Conservation (phyloP, 805 yeast genomes). For the Wickerhamomyces mucosus region DNA sequence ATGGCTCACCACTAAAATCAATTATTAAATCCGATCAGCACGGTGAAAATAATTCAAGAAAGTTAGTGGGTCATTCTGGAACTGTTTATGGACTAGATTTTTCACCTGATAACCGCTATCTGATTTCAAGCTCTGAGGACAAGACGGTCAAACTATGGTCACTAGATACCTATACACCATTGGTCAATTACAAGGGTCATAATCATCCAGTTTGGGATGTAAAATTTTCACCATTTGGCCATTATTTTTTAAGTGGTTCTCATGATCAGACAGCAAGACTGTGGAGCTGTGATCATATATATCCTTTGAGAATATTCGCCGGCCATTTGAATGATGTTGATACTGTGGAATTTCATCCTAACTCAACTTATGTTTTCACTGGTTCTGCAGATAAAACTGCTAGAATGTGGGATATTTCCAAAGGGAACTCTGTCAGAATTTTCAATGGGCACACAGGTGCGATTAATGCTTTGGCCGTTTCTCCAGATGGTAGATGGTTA, state of each 20-base stretch:
- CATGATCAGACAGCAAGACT: conserved; percentile 96
- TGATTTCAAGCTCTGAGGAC: conserved; percentile 83
- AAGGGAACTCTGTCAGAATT: conserved; percentile 83
- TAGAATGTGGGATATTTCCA: conserved; percentile 94
- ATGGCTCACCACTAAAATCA: conserved; percentile 75
- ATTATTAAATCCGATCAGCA: conserved; percentile 45
- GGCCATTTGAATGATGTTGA: conserved; percentile 97
- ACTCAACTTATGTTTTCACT: conserved; percentile 87
- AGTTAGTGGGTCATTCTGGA: conserved; percentile 85
- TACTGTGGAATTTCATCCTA: conserved; percentile 91
- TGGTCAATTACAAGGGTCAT: conserved; percentile 94
- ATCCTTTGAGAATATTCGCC: conserved; percentile 91
- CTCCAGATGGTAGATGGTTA: conserved; percentile 96
- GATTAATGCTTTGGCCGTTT: conserved; percentile 72
- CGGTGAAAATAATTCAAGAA: conserved; percentile 33
- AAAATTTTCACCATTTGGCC: conserved; percentile 88
- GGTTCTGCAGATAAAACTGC: conserved; percentile 95
- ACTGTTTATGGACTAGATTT: conserved; percentile 87
- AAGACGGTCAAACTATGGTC: conserved; percentile 92
- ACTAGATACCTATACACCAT: conserved; percentile 75
- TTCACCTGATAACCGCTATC: conserved; percentile 78
- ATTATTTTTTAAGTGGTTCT: conserved; percentile 95
- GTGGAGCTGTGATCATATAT: conserved; percentile 97
- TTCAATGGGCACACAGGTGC: conserved; percentile 93
- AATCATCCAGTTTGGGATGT: conserved; percentile 98